Evolutionary conservation across 2,329 filamentous ascomycete genomes (phyloP), one percentile per base, ranked within the genome.

Genomic region (Fusarium haematococcum): DNA sequence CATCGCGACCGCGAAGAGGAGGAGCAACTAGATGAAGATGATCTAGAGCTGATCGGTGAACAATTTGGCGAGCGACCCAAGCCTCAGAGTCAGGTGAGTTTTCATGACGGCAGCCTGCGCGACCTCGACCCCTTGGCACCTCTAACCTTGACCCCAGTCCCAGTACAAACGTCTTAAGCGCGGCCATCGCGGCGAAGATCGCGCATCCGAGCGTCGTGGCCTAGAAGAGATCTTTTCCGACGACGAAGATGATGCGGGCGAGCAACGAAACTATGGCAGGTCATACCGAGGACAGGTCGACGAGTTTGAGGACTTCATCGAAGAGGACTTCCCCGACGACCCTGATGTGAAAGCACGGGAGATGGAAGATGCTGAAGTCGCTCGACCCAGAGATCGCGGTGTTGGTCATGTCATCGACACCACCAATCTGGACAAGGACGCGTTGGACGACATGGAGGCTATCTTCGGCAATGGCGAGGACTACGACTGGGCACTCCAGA

Each of bases 111-210:
- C 37, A 41, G 41, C 8, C 27, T 14, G 27, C 54, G 18, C 59
- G 35, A 33, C 23, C 13, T 54, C 45, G 54, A 32, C 35, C 39
- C 30, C 14, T 32, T n/a, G 33, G 33, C 64, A 23, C 27, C 59
- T 52, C 69, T 64, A 59, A 37, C 69, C 25, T 33, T 25, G 23
- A 27, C 39, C 56, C 18, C 23, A 97, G 92, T 92, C 93, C 76
- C 97, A 98, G 81, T 97, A 97, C 88, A 99, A 99, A 85, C 94
- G 97, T 45, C 90, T 99, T 65, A 99, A 98, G 87, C 94, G 95
- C 75, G 96, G 97, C 64, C 94, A 96, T 75, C 90, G 93, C 70
- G 92, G 93, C 73, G 91, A 90, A 65, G 89, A 95, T 59, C 89
- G 91, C 25, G 87, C 87, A 30, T 87, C 86, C 75, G 88, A 92